These are phyloP conservation scores for Pseudozyma pruni DNA, from an alignment of 1,284 basidiomycete genomes.

Conservation along the genomic window DNA sequence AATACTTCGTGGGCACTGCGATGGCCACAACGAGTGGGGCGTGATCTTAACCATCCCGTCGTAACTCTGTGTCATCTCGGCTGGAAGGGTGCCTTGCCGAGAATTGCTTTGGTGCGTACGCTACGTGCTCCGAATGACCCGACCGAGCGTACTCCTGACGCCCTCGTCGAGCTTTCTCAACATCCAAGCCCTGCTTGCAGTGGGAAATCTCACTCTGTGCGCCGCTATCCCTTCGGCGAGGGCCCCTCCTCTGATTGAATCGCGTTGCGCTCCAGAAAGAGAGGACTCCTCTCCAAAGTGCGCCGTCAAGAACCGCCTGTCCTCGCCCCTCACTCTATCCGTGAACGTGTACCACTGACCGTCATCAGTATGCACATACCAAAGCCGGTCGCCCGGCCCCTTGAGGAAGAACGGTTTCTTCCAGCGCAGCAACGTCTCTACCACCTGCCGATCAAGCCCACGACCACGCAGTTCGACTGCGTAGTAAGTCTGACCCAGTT, in stretches of 20 bases:
- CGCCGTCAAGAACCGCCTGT: not conserved
- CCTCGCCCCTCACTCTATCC: slow-evolving; percentile 2
- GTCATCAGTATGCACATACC: slow-evolving; percentile 17
- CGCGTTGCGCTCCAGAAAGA: not conserved
- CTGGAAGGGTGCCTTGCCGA: too few relatives aligned
- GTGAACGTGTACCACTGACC: slow-evolving; percentile 9
- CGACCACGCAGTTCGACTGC: slow-evolving; percentile 9
- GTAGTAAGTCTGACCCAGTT: slow-evolving; percentile 9
- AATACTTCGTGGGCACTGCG: too few relatives aligned
- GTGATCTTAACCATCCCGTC: too few relatives aligned
- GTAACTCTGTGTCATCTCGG: too few relatives aligned
- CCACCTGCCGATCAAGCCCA: slow-evolving; percentile 1
- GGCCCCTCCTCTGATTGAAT: not conserved
- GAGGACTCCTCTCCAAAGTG: not conserved
- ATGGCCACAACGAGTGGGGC: too few relatives aligned
- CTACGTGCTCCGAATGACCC: too few relatives aligned
- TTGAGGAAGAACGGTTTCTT: slow-evolving; percentile 7
- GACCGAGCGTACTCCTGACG: too few relatives aligned
- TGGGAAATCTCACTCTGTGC: too few relatives aligned
- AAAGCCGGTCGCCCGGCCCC: slow-evolving; percentile 5
- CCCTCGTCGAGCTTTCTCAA: too few relatives aligned
- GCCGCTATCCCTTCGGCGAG: too few relatives aligned
- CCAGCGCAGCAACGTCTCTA: not conserved
- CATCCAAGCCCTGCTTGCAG: too few relatives aligned
- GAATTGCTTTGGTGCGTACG: too few relatives aligned